Evolutionary conservation across 2,329 filamentous ascomycete species (phyloP), one percentile per base, ranked within the genome.

Genomic region (Penicillium italicum): DNA sequence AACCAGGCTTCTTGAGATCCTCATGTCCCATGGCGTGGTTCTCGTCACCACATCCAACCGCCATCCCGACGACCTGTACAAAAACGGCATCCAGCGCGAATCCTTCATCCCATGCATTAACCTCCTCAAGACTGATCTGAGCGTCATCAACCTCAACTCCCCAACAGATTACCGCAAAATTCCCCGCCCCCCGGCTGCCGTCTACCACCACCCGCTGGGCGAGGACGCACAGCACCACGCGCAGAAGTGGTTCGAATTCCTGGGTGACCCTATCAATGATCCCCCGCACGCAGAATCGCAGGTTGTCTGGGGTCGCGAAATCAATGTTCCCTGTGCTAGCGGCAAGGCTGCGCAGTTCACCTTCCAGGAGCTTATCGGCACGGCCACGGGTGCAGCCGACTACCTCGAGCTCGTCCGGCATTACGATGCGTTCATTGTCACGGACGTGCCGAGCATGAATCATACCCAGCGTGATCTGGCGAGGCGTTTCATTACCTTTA

Each of bases 141-240:
- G 89, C 51, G 90, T 97, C 45, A 89, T 99, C 66, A 97, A 97
- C 74, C 86, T 99, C 56, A 90, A 99, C 77, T 96, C 91, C 2
- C 86, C 88, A 5, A 99, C 92, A 36, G 94, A 99, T 75, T 99
- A 99, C 78, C 90, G 94, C 68, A 97, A 97, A 75, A 95, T 99
- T 54, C 91, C 93, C 1, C 85, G 94, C 0, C 94, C 94, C 2
- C 88, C 92, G 0, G 95, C 91, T 0, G 93, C 90, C 36, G 94
- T 99, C 18, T 99, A 97, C 74, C 90, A 97, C 77, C 87, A 91
- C 56, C 89, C 91, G 0, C 85, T 97, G 2, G 91, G 93, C 72
- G 80, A 80, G 9, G 86, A 88, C 49, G 92, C 94, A 4, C 74
- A 82, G 11, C 84, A 85, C 0, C 94, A 99, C 70, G 90, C 91